Conservation (phyloP, 2,329 filamentous ascomycete genomes). For the Bipolaris victoriae region DNA sequence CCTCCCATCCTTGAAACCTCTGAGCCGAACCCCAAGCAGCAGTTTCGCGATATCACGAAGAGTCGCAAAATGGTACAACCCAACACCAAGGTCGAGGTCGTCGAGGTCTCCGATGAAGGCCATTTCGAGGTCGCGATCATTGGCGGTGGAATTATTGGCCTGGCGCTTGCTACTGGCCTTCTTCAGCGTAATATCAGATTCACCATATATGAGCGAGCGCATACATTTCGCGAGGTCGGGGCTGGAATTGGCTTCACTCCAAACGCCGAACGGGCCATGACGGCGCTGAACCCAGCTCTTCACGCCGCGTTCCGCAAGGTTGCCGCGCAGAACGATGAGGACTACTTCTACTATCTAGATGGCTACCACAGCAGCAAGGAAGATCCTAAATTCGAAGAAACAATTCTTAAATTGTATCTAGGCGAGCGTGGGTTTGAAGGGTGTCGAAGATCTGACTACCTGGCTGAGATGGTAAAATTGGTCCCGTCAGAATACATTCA, state of each 20-base stretch:
- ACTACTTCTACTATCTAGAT: neutral
- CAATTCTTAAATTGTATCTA: slow-evolving; percentile 19
- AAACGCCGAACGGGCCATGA: slow-evolving; percentile 59
- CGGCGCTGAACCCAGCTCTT: slow-evolving; percentile 53
- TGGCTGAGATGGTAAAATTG: slow-evolving; percentile 13
- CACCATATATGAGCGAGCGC: slow-evolving; percentile 24
- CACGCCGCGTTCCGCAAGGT: slow-evolving; percentile 42
- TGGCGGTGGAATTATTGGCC: slow-evolving; percentile 28
- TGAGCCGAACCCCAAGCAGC: neutral
- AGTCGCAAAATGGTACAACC: neutral
- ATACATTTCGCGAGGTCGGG: slow-evolving; percentile 24
- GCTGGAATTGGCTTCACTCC: slow-evolving; percentile 47
- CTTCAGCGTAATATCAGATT: slow-evolving; percentile 17
- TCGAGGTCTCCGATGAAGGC: neutral
- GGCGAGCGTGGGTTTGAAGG: slow-evolving; percentile 24
- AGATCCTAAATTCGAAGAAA: slow-evolving; percentile 15
- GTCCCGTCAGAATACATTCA: slow-evolving; percentile 13
- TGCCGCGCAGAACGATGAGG: slow-evolving; percentile 36
- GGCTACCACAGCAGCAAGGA: slow-evolving; percentile 3
- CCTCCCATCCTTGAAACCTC: neutral
- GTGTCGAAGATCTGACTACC: slow-evolving; percentile 17
- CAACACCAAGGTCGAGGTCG: neutral
- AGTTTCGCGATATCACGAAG: neutral
- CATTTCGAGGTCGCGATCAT: slow-evolving; percentile 23
- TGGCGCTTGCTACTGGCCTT: slow-evolving; percentile 23